Percentiles rank a stretch among this genome's conserved stretches.
Conservation (phyloP, 495 filamentous ascomycete genomes). For the Xylaria scruposa region DNA sequence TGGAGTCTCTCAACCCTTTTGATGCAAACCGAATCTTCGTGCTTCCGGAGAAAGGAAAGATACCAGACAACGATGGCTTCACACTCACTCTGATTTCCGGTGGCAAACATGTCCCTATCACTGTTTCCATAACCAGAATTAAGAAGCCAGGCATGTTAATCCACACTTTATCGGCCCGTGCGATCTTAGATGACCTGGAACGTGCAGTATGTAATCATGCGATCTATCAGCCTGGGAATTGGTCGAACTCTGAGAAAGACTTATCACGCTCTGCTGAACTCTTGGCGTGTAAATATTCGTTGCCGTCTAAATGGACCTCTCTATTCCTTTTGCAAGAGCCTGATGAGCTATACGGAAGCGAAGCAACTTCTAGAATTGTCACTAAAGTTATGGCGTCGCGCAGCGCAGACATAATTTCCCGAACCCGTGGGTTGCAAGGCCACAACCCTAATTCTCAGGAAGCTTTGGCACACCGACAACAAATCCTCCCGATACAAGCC, state of each 20-base stretch:
- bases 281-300: constrained; percentile 13
- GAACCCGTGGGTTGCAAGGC: too few relatives aligned
- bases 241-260: too few relatives aligned
- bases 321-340: constrained; percentile 15
- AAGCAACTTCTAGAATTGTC: too few relatives aligned
- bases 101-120: neutral
- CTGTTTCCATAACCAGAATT: neutral
- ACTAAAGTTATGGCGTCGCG: neutral
- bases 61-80: neutral
- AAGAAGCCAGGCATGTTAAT: neutral
- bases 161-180: constrained; percentile 11
- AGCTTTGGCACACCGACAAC: too few relatives aligned
- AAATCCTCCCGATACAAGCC: too few relatives aligned
- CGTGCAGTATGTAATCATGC: neutral
- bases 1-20: constrained; percentile 11
- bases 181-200: constrained; percentile 12
- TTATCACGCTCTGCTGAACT: neutral
- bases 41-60: neutral
- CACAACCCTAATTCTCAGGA: too few relatives aligned
- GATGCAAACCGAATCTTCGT: constrained; percentile 16
- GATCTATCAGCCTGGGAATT: neutral
- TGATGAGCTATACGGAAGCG: too few relatives aligned
- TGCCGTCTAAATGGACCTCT: constrained; percentile 10
- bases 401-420: neutral
- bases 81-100: neutral